phyloP scores from a whole-genome alignment of 331 rosid genomes.

The Malus hybrid region DNA sequence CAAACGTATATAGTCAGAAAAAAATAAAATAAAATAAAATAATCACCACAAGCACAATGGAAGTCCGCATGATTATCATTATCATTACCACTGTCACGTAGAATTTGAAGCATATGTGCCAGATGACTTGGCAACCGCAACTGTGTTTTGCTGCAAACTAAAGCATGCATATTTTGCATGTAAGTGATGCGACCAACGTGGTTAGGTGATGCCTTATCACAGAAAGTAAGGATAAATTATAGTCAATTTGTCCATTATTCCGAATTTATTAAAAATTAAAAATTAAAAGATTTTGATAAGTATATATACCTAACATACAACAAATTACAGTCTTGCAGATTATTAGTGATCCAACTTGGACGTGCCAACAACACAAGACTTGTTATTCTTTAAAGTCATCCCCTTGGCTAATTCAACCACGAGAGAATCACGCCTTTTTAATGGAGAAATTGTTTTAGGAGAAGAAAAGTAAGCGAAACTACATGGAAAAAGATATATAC shows the following conservation, averaged over 20 bases:
- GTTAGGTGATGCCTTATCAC: not conserved
- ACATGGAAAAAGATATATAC: not conserved
- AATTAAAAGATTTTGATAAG: too few species aligned
- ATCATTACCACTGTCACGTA: too few species aligned
- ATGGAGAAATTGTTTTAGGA: not conserved
- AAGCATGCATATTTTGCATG: not conserved
- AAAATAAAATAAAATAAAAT: too few species aligned
- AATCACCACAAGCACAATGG: too few species aligned
- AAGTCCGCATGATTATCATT: too few species aligned
- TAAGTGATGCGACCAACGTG: not conserved
- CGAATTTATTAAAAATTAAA: too few species aligned
- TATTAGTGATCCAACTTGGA: not conserved
- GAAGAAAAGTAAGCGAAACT: not conserved
- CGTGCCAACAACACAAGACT: not conserved
- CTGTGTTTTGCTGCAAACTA: too few species aligned
- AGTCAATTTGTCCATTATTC: not conserved
- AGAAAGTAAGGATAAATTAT: not conserved
- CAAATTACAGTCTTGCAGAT: not conserved
- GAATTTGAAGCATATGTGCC: too few species aligned
- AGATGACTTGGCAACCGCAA: too few species aligned
- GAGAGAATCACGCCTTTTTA: not conserved
- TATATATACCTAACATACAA: not conserved
- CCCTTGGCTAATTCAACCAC: not conserved
- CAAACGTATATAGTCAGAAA: too few species aligned
- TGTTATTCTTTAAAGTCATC: not conserved